Evolutionary conservation across 176 grass and related monocot species (phyloP).

Genomic region (Ensete ventricosum): DNA sequence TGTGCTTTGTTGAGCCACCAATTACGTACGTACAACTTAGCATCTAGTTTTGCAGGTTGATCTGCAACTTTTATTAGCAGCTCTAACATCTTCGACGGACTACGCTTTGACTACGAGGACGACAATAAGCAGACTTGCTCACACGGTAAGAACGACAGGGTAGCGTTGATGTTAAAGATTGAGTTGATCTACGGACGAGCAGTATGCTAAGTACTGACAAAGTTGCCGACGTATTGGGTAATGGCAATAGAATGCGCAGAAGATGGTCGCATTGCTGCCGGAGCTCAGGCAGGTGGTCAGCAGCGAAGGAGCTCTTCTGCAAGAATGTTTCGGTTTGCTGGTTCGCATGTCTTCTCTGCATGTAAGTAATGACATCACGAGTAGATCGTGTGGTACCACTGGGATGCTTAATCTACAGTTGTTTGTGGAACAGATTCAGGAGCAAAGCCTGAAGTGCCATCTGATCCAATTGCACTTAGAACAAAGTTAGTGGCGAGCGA

Average conservation of each 20-base stretch:
- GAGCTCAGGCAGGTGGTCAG: conserved; percentile 26
- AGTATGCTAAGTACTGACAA: too few species aligned
- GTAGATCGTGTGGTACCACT: too few species aligned
- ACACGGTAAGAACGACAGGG: conserved; percentile 6
- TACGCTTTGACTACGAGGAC: conserved; percentile 12
- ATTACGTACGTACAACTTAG: background rate
- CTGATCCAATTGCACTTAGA: conserved; percentile 23
- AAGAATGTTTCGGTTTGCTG: conserved; percentile 35
- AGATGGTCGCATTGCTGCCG: conserved; percentile 10
- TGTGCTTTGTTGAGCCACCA: background rate
- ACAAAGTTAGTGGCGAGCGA: too few species aligned
- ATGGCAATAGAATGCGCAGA: conserved; percentile 11
- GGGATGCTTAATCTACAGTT: too few species aligned
- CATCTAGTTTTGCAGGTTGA: conserved; percentile 19
- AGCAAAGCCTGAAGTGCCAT: conserved; percentile 52
- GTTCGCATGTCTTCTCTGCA: conserved; percentile 22
- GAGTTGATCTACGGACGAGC: too few species aligned
- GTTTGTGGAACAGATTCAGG: conserved; percentile 25
- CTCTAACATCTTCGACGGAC: conserved; percentile 28
- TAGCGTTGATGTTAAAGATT: too few species aligned
- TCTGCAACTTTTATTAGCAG: conserved; percentile 3
- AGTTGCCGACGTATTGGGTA: too few species aligned
- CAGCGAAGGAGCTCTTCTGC: conserved; percentile 23
- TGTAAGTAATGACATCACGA: conserved; percentile 4
- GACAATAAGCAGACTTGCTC: conserved; percentile 7